Percentiles rank a stretch among this genome's conserved stretches.
phyloP scores from a whole-genome alignment of 345 rosid genomes.

The Streptanthus diversifolius region DNA sequence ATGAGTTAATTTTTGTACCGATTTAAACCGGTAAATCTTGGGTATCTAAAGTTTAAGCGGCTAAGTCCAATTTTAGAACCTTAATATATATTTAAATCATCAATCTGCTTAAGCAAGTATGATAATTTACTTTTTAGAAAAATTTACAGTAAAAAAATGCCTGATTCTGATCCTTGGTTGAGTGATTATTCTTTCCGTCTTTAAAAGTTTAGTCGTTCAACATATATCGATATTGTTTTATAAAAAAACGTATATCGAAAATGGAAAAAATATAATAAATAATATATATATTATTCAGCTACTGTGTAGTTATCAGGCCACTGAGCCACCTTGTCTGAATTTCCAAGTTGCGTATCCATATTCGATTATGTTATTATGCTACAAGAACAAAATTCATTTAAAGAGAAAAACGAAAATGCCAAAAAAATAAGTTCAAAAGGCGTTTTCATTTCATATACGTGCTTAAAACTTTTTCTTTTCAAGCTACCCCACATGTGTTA shows the following conservation, averaged over 20 bases:
- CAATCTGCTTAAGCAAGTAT: background rate
- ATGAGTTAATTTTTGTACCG: background rate
- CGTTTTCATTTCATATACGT: background rate
- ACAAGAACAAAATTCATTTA: background rate
- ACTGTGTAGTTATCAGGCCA: background rate
- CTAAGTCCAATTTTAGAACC: background rate
- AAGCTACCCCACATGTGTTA: background rate
- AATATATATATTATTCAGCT: background rate
- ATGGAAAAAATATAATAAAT: background rate
- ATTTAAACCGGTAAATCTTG: background rate
- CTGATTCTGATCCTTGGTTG: background rate
- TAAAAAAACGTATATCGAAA: background rate
- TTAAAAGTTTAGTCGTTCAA: background rate
- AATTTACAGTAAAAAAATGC: background rate
- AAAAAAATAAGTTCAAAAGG: background rate
- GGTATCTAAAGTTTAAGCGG: background rate
- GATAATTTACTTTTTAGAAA: background rate
- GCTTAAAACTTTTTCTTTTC: background rate
- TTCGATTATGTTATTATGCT: background rate
- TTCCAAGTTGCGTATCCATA: constrained; percentile 4
- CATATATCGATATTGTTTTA: background rate
- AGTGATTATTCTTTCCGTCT: background rate
- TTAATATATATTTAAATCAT: background rate
- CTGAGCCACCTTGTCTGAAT: background rate
- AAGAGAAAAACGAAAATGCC: background rate